These are phyloP conservation scores for Fraxinus anomala DNA, from an alignment of 257 asterid species.

Conservation along the genomic window DNA sequence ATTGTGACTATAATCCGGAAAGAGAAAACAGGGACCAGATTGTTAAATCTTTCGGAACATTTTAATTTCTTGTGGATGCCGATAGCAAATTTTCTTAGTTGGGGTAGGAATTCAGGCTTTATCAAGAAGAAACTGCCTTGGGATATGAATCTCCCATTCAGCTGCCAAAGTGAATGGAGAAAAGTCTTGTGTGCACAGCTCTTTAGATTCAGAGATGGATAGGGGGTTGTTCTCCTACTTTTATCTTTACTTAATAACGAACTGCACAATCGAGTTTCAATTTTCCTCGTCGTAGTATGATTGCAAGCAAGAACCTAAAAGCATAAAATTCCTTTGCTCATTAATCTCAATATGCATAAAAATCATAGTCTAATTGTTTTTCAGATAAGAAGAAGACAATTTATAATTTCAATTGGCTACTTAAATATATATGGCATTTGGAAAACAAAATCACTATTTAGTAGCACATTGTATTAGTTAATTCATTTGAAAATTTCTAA, in stretches of 20 bases:
- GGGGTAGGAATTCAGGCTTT: constrained; percentile 30
- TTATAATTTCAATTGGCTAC: background rate
- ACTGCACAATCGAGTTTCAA: constrained; percentile 33
- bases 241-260: constrained; percentile 32
- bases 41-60: constrained; percentile 35
- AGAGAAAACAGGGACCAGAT: constrained; percentile 37
- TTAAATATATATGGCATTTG: background rate
- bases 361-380: background rate
- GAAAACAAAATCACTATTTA: background rate
- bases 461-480: too few species aligned
- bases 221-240: constrained; percentile 14
- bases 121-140: constrained; percentile 36
- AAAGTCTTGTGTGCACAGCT: constrained; percentile 26
- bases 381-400: background rate
- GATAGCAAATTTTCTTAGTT: constrained; percentile 35
- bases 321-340: background rate
- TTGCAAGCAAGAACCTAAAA: constrained; percentile 46
- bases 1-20: constrained; percentile 55
- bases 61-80: constrained; percentile 35
- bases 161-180: constrained; percentile 40
- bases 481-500: background rate
- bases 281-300: constrained; percentile 30
- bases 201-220: constrained; percentile 28
- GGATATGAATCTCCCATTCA: constrained; percentile 34
- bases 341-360: background rate